A percentile compares a stretch with the other conserved stretches of the same genome.
Evolutionary conservation across 1,284 basidiomycete species (phyloP).

Genomic region (Puccinia sorghi): DNA sequence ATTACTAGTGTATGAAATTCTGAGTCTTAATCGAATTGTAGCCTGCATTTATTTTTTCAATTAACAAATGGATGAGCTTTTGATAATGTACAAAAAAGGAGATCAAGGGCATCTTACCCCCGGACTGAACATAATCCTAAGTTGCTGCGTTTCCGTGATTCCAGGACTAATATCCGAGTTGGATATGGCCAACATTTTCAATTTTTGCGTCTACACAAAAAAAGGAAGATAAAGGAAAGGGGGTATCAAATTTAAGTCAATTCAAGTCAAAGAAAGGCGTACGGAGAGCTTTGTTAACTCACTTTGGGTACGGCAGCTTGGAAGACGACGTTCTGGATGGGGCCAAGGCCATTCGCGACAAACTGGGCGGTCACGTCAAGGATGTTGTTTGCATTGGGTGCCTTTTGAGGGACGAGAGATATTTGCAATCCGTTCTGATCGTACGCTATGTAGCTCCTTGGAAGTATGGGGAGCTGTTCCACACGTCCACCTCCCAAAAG

Average conservation of each 20-base stretch:
- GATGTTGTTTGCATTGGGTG: constrained; percentile 74
- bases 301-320: constrained; percentile 98
- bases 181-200: constrained; percentile 98
- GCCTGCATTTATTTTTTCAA: constrained; percentile 63
- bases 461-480: constrained; percentile 33
- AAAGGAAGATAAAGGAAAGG: no score
- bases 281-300: constrained; percentile 51
- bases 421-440: constrained; percentile 87
- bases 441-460: constrained; percentile 78
- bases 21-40: constrained; percentile 77
- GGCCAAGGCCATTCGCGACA: constrained; percentile 66
- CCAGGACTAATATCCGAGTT: constrained; percentile 76
- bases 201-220: constrained; percentile 76
- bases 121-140: constrained; percentile 83
- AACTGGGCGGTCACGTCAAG: constrained; percentile 89
- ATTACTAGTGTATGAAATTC: constrained; percentile 73
- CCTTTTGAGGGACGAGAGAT: constrained; percentile 81
- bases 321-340: constrained; percentile 74
- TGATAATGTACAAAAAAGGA: not conserved
- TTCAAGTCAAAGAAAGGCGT: not conserved
- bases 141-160: constrained; percentile 84
- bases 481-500: constrained; percentile 10
- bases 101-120: constrained; percentile 67
- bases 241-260: no score
- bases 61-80: not conserved